Base-by-base conservation (phyloP, 2,329 filamentous ascomycete genomes). In the Alternaria rosae region DNA sequence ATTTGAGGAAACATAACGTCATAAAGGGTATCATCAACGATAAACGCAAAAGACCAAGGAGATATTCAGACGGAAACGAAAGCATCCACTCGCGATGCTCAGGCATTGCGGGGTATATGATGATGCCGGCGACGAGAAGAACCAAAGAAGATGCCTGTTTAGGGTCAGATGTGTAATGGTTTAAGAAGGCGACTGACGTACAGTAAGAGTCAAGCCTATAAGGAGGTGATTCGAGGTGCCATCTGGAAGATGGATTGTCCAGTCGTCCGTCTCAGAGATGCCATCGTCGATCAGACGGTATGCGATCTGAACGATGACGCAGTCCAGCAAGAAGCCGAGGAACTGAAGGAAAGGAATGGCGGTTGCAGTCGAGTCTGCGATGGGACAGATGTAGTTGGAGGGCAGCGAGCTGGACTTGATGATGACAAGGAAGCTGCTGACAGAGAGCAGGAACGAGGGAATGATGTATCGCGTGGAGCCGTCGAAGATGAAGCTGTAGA, bases 21-120 rank as follows among this genome's bases (percentile, higher is more conserved):
- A 70, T 77, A 70, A 75, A 72, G 72, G 76, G 74, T 77, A 77
- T 76, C 74, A 74, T 74, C 69, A 78, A 72, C 68, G 71, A 74
- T 61, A 78, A 73, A 70, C 72, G 70, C 64, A 76, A 71, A 70
- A 78, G 70, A 69, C 68, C 67, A 63, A 71, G 69, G 30, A 76
- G 62, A 69, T 75, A 77, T 65, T 76, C 73, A 58, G 70, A 67
- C 62, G 74, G 62, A 68, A 73, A 68, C 5, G 66, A 68, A 53
- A 78, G 67, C 65, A 78, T 72, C 76, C 75, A 77, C 54, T 76
- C 62, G 65, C 76, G 76, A 44, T 78, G 70, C 66, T 78, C 73
- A 30, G 76, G 75, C 70, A 76, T 71, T 38, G 70, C 67, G 28
- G 67, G 61, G 53, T 76, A 77, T 38, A 73, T 66, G 47, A 72